These are phyloP conservation scores for Arthrinium puccinioides DNA, from an alignment of 2,329 filamentous ascomycete genomes.

Conservation along the genomic window DNA sequence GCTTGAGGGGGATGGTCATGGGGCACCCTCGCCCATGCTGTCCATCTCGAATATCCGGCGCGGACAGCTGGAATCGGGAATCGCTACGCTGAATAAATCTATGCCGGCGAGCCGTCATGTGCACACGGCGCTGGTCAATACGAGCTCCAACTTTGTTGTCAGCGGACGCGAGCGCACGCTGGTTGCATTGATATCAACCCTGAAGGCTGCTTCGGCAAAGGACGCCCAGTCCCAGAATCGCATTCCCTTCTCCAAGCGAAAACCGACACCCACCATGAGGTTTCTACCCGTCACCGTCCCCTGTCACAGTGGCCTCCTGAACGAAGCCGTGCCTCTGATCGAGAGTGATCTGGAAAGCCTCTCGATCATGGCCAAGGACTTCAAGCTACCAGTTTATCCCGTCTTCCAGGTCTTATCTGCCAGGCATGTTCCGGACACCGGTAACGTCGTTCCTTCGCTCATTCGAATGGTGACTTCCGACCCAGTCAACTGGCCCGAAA, in stretches of 20 bases:
- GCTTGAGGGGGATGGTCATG: conserved; percentile 13
- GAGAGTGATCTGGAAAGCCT: conserved; percentile 13
- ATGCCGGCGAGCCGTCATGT: conserved; percentile 1
- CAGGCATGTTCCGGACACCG: conserved; percentile 10
- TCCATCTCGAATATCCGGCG: conserved; percentile 3
- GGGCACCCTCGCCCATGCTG: conserved; percentile 18
- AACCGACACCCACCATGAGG: conserved; percentile 12
- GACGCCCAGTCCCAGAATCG: conserved; percentile 16
- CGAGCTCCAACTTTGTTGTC: conserved; percentile 13
- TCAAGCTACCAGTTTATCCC: conserved; percentile 30
- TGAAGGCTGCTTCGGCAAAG: conserved; percentile 14
- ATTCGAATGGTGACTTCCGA: conserved; percentile 18
- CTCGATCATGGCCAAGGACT: conserved; percentile 29
- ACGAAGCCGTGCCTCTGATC: conserved; percentile 13
- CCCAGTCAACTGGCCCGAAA: conserved; percentile 18
- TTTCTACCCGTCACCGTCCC: conserved; percentile 33
- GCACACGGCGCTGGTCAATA: conserved; percentile 16
- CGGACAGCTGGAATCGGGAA: neutral
- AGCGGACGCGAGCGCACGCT: conserved; percentile 16
- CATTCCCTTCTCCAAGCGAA: conserved; percentile 24
- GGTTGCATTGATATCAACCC: conserved; percentile 9
- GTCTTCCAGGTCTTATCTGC: conserved; percentile 19
- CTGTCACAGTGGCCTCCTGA: conserved; percentile 30
- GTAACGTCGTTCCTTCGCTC: conserved; percentile 15
- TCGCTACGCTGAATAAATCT: conserved; percentile 9